Evolutionary conservation across 2,329 filamentous ascomycete species (phyloP).

Genomic region (Calcarisporium arbuscula): DNA sequence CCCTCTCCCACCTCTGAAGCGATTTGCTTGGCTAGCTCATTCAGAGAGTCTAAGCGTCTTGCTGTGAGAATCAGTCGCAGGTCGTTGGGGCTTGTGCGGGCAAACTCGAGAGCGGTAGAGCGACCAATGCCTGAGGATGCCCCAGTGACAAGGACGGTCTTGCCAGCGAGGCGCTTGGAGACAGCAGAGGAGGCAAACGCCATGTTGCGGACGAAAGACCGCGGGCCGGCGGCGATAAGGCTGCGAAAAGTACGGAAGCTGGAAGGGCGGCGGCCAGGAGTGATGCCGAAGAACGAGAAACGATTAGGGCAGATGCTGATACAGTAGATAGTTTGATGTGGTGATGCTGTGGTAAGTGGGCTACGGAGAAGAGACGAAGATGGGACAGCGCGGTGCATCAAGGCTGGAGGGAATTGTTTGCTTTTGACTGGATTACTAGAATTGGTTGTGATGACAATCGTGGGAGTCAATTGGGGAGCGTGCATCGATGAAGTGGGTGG

Average conservation of each 20-base stretch:
- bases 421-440: too few species aligned
- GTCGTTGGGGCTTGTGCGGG: conserved; percentile 70
- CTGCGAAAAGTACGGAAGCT: conserved; percentile 5
- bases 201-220: conserved; percentile 31
- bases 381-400: too few species aligned
- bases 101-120: conserved; percentile 83
- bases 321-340: too few species aligned
- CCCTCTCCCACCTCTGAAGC: conserved; percentile 67
- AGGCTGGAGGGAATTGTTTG: too few species aligned
- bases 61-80: conserved; percentile 85
- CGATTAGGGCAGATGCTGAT: too few species aligned
- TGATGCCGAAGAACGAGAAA: not conserved
- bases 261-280: conserved; percentile 3
- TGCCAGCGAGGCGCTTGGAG: conserved; percentile 80
- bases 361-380: too few species aligned
- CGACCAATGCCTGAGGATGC: conserved; percentile 89
- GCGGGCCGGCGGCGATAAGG: not conserved
- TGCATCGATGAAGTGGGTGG: too few species aligned
- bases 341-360: too few species aligned
- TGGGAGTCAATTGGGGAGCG: too few species aligned
- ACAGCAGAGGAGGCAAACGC: conserved; percentile 59
- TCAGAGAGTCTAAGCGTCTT: conserved; percentile 72
- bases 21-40: conserved; percentile 72
- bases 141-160: conserved; percentile 87
- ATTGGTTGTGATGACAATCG: too few species aligned